phyloP scores from a whole-genome alignment of 2,329 filamentous ascomycete genomes.

The Calonectria pteridis region DNA sequence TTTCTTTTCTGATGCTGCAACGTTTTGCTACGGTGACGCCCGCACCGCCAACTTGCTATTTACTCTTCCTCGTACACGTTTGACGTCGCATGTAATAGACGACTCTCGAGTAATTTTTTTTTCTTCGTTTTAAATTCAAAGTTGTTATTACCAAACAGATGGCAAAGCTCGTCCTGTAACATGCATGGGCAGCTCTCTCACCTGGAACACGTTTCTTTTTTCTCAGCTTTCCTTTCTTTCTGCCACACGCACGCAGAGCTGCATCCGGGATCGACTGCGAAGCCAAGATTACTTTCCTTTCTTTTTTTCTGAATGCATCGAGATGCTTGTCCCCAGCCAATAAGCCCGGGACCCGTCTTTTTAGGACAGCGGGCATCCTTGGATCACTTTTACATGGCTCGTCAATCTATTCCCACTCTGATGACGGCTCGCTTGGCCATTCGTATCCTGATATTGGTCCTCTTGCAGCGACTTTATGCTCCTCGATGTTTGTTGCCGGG shows the following conservation, averaged over 20 bases:
- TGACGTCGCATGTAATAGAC: neutral
- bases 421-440: neutral
- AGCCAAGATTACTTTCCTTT: neutral
- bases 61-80: neutral
- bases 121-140: neutral
- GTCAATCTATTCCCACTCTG: neutral
- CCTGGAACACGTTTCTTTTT: constrained; percentile 3
- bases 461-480: neutral
- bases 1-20: neutral
- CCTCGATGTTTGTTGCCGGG: neutral
- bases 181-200: neutral
- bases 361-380: neutral
- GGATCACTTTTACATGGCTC: neutral
- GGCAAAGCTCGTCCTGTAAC: neutral
- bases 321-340: neutral
- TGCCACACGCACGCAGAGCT: neutral
- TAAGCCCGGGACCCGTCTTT: constrained; percentile 6
- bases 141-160: neutral
- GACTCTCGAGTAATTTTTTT: neutral
- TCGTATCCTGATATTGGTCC: constrained; percentile 8
- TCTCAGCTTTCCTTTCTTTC: neutral
- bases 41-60: neutral
- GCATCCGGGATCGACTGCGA: constrained; percentile 9
- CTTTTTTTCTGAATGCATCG: neutral
- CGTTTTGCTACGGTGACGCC: neutral